These are phyloP conservation scores for Musa troglodytarum DNA, from an alignment of 176 grass and related monocot genomes.

Conservation along the genomic window DNA sequence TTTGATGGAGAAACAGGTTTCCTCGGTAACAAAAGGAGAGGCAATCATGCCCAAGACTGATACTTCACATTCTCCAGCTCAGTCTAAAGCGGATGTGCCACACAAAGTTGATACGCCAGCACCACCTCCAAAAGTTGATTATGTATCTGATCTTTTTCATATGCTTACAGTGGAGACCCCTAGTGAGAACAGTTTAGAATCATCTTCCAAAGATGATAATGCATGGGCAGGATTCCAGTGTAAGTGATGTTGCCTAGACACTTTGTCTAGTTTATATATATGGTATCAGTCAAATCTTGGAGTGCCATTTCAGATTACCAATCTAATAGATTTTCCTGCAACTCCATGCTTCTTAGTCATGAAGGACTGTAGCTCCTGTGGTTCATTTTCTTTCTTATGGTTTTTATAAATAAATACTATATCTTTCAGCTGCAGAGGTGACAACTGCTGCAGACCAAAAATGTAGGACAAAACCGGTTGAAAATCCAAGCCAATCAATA, in stretches of 20 bases:
- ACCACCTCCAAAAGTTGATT: slow-evolving; percentile 80
- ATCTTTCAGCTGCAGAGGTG: slow-evolving; percentile 59
- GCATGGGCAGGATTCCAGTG: slow-evolving; percentile 85
- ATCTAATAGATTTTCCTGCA: background rate
- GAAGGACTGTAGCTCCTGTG: background rate
- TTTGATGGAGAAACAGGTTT: slow-evolving; percentile 32
- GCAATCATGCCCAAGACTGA: slow-evolving; percentile 42
- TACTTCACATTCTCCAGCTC: slow-evolving; percentile 38
- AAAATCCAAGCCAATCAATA: slow-evolving; percentile 51
- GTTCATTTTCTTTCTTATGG: background rate
- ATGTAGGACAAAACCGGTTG: slow-evolving; percentile 45
- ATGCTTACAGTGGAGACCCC: slow-evolving; percentile 74
- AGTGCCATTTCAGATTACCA: background rate
- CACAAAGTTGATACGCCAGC: slow-evolving; percentile 9
- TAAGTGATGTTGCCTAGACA: slow-evolving; percentile 35
- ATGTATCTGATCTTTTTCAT: slow-evolving; percentile 83
- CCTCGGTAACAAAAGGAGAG: slow-evolving; percentile 47
- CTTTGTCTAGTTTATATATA: background rate
- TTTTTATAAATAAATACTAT: slow-evolving; percentile 7
- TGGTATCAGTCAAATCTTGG: no score
- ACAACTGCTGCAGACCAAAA: slow-evolving; percentile 48
- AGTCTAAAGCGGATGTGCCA: slow-evolving; percentile 33
- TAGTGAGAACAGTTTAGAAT: slow-evolving; percentile 50
- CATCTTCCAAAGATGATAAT: slow-evolving; percentile 65
- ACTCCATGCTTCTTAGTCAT: background rate